A percentile compares a stretch with the other conserved stretches of the same genome.
Conservation (phyloP, 2,329 filamentous ascomycete genomes). For the Cercospora zeina region DNA sequence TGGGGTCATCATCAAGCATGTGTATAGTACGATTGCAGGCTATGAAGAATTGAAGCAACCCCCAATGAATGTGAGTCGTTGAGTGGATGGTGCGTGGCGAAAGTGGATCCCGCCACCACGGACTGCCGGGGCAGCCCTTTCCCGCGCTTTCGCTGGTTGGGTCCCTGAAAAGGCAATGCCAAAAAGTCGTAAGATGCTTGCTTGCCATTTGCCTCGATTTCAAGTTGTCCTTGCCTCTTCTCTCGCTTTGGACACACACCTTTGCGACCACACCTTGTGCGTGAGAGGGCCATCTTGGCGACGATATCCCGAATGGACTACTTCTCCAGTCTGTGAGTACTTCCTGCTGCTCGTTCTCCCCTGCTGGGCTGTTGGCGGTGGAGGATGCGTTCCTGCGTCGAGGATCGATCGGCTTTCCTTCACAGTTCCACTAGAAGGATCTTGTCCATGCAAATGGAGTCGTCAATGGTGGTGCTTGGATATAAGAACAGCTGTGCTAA, state of each 20-base stretch:
- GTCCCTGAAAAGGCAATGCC: constrained; percentile 6
- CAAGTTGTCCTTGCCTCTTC: not conserved
- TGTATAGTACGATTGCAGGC: not conserved
- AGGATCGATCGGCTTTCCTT: not conserved
- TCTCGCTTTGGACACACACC: not conserved
- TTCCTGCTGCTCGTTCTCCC: constrained; percentile 3
- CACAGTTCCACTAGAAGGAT: not conserved
- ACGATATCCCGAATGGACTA: constrained; percentile 35
- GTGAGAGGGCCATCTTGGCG: constrained; percentile 25
- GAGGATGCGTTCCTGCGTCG: constrained; percentile 15
- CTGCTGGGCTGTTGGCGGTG: not conserved
- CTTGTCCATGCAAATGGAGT: not conserved
- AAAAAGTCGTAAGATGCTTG: constrained; percentile 10
- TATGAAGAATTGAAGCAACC: not conserved
- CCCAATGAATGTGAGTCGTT: not conserved
- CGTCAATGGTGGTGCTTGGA: not conserved
- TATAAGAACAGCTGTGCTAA: not conserved
- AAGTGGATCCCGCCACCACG: not conserved
- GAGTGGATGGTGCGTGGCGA: not conserved
- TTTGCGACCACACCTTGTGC: not conserved
- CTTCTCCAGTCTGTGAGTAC: constrained; percentile 27
- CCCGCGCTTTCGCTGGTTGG: not conserved
- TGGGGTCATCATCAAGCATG: not conserved
- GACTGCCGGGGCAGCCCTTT: not conserved
- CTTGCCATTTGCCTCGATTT: constrained; percentile 12